Percentiles rank a stretch among this genome's conserved stretches.
Evolutionary conservation across 2,329 filamentous ascomycete species (phyloP).

Genomic region (Chrysoporthe puriensis): DNA sequence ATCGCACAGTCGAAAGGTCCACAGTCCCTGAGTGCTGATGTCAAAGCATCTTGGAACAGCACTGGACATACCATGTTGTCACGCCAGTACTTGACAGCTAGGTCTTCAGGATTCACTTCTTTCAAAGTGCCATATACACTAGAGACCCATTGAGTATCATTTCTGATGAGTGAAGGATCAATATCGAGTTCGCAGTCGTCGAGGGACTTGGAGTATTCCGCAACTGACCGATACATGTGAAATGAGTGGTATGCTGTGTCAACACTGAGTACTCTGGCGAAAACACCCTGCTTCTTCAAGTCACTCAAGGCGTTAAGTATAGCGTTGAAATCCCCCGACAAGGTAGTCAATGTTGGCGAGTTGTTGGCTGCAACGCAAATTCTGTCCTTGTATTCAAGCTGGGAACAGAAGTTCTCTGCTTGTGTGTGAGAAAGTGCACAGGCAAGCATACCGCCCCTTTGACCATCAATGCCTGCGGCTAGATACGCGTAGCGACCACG

Average conservation of each 20-base stretch:
- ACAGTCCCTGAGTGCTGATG: conserved; percentile 31
- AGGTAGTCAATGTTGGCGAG: conserved; percentile 38
- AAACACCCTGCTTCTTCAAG: conserved; percentile 35
- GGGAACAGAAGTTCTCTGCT: conserved; percentile 34
- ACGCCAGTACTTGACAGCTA: conserved; percentile 45
- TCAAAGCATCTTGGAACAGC: conserved; percentile 47
- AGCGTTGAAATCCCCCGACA: conserved; percentile 41
- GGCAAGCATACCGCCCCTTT: conserved; percentile 42
- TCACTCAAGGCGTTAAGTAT: conserved; percentile 33
- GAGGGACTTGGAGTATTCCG: conserved; percentile 40
- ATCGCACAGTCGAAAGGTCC: conserved; percentile 42
- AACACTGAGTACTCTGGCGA: conserved; percentile 43
- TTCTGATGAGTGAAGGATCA: conserved; percentile 30
- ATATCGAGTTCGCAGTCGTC: conserved; percentile 34
- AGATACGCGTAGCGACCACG: conserved; percentile 42
- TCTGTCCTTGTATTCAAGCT: conserved; percentile 33
- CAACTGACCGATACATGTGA: conserved; percentile 47
- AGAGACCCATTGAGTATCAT: conserved; percentile 43
- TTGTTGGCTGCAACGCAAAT: conserved; percentile 40
- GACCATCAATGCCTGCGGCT: conserved; percentile 30
- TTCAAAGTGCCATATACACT: conserved; percentile 40
- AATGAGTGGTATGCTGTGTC: conserved; percentile 55
- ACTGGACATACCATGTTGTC: conserved; percentile 51
- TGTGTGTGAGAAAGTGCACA: conserved; percentile 37
- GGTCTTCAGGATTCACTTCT: conserved; percentile 22